These are phyloP conservation scores for Terfezia claveryi DNA, from an alignment of 495 filamentous ascomycete genomes.

Conservation along the genomic window DNA sequence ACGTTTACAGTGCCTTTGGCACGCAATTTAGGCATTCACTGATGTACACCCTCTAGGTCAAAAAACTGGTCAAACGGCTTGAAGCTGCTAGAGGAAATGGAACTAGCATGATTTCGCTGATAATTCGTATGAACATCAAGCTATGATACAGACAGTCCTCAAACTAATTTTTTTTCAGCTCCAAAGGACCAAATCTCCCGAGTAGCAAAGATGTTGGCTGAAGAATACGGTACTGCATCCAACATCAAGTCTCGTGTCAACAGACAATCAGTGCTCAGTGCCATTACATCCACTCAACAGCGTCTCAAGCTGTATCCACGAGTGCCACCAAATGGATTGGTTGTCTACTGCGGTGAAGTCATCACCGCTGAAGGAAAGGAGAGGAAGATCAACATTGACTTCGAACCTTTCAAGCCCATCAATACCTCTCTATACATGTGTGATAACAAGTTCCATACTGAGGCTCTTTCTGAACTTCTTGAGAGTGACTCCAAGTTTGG, in stretches of 20 bases:
- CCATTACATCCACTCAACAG: slow-evolving; percentile 97
- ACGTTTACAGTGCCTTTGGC: background rate
- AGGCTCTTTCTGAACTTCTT: slow-evolving; percentile 83
- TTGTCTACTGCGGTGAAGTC: slow-evolving; percentile 99
- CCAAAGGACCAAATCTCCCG: slow-evolving; percentile 96
- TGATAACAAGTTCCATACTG: slow-evolving; percentile 99
- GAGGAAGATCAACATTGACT: slow-evolving; percentile 97
- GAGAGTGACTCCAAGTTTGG: slow-evolving; percentile 98
- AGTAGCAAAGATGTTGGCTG: slow-evolving; percentile 96
- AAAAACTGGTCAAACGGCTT: slow-evolving; percentile 92
- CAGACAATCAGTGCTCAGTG: slow-evolving; percentile 85
- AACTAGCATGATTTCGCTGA: slow-evolving; percentile 96
- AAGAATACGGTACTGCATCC: slow-evolving; percentile 98
- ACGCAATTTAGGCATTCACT: background rate
- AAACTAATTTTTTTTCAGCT: slow-evolving; percentile 26
- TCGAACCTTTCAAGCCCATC: slow-evolving; percentile 98
- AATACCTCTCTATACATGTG: slow-evolving; percentile 97
- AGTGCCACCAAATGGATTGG: slow-evolving; percentile 88
- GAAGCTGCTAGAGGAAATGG: slow-evolving; percentile 86
- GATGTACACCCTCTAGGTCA: slow-evolving; percentile 42
- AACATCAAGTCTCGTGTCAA: slow-evolving; percentile 99
- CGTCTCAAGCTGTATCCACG: slow-evolving; percentile 96
- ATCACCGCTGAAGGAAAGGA: slow-evolving; percentile 97
- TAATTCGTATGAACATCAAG: slow-evolving; percentile 35
- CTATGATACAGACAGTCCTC: background rate